These are phyloP conservation scores for Domatiomyces globalis DNA, from an alignment of 2,329 filamentous ascomycete genomes.

Conservation along the genomic window DNA sequence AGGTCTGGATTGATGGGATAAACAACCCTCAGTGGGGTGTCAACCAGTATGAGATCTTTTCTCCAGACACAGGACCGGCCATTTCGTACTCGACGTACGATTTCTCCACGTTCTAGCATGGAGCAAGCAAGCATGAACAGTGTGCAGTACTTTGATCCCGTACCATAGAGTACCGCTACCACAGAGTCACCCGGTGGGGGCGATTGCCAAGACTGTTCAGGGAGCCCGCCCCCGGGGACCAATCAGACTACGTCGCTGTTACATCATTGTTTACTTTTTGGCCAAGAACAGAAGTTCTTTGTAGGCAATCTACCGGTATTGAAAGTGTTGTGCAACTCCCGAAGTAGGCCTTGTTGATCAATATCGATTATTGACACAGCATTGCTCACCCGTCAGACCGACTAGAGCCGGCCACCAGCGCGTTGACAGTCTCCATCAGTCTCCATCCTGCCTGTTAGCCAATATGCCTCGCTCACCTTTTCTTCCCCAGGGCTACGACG, in stretches of 20 bases:
- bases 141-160: no score
- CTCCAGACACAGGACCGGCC: conserved; percentile 26
- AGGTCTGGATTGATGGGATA: conserved; percentile 89
- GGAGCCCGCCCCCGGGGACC: no score
- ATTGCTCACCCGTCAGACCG: no score
- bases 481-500: conserved; percentile 2
- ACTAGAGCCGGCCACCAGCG: not conserved
- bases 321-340: not conserved
- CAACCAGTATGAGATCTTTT: conserved; percentile 28
- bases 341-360: not conserved
- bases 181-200: no score
- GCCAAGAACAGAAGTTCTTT: not conserved
- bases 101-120: conserved; percentile 27
- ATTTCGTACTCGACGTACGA: conserved; percentile 33
- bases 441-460: not conserved
- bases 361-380: no score
- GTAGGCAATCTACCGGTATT: conserved; percentile 11
- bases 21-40: conserved; percentile 83
- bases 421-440: not conserved
- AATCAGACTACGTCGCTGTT: no score
- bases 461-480: conserved; percentile 7
- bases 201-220: no score
- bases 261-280: no score
- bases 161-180: no score
- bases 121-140: not conserved